These are phyloP conservation scores for Epithele typhae DNA, from an alignment of 768 basidiomycete genomes.

Conservation along the genomic window DNA sequence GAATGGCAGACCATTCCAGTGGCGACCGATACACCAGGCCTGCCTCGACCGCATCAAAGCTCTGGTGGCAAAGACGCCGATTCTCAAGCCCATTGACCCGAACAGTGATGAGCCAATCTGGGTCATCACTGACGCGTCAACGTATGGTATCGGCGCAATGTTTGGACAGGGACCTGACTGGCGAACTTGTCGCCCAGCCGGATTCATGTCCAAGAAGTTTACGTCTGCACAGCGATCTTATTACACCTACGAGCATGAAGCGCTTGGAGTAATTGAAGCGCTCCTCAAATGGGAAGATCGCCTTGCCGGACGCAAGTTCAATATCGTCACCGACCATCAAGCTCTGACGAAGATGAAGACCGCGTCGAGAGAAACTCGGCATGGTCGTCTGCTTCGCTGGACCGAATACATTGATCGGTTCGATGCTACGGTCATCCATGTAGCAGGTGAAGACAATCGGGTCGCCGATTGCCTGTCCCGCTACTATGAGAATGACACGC, in stretches of 20 bases:
- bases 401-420: slow-evolving; percentile 27
- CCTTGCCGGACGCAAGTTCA: slow-evolving; percentile 17
- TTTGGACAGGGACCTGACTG: slow-evolving; percentile 26
- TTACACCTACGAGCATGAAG: slow-evolving; percentile 18
- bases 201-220: slow-evolving; percentile 28
- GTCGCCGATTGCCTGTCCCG: slow-evolving; percentile 29
- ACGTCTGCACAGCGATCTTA: slow-evolving; percentile 23
- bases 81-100: slow-evolving; percentile 16
- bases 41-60: slow-evolving; percentile 20
- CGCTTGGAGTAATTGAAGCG: slow-evolving; percentile 11
- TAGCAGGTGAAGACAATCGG: slow-evolving; percentile 22
- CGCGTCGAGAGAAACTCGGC: slow-evolving; percentile 17
- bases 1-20: slow-evolving; percentile 26
- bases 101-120: slow-evolving; percentile 13
- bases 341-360: slow-evolving; percentile 25
- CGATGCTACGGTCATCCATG: slow-evolving; percentile 24
- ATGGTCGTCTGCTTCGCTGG: slow-evolving; percentile 25
- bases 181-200: slow-evolving; percentile 21
- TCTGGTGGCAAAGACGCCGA: slow-evolving; percentile 5
- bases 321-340: slow-evolving; percentile 26
- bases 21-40: slow-evolving; percentile 18
- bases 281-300: slow-evolving; percentile 31
- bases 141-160: slow-evolving; percentile 14
- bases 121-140: slow-evolving; percentile 20
- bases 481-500: slow-evolving; percentile 27